Evolutionary conservation across 192 early-diverging fungal genomes (phyloP).

Genomic region (Coemansia sp.): DNA sequence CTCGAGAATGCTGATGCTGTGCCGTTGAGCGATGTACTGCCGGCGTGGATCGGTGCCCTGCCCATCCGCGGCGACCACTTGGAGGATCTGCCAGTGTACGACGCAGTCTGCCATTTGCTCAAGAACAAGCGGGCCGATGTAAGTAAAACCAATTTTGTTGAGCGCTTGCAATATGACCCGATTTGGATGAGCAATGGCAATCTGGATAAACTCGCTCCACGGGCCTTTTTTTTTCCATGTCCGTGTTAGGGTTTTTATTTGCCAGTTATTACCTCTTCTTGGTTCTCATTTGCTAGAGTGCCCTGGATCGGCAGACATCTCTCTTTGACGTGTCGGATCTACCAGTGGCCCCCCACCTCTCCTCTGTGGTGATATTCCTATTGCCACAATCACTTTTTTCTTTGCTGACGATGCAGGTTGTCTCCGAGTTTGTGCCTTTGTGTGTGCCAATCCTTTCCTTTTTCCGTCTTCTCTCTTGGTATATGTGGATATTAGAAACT

Average conservation of each 20-base stretch:
- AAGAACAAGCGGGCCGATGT: constrained; percentile 43
- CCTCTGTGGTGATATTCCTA: neutral
- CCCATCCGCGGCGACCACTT: constrained; percentile 74
- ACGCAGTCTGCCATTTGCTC: constrained; percentile 68
- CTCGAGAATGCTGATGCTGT: constrained; percentile 66
- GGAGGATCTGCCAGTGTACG: constrained; percentile 76
- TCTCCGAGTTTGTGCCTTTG: neutral
- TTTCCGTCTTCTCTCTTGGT: neutral
- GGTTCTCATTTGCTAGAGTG: neutral
- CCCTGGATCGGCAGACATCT: constrained; percentile 1
- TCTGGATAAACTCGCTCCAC: neutral
- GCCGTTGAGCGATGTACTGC: constrained; percentile 69
- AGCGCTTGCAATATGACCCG: neutral
- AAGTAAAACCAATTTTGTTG: constrained; percentile 12
- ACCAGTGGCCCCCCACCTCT: neutral
- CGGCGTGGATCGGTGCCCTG: constrained; percentile 64
- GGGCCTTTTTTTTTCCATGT: neutral
- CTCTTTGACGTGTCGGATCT: neutral
- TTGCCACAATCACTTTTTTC: constrained; percentile 2
- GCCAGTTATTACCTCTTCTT: neutral
- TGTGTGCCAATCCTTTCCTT: neutral
- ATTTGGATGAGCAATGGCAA: neutral
- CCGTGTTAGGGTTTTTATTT: neutral
- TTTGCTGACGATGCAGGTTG: neutral
- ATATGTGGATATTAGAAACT: neutral